These are phyloP conservation scores for Entrophospora sp. DNA, from an alignment of 192 early-diverging fungal species.

Conservation along the genomic window DNA sequence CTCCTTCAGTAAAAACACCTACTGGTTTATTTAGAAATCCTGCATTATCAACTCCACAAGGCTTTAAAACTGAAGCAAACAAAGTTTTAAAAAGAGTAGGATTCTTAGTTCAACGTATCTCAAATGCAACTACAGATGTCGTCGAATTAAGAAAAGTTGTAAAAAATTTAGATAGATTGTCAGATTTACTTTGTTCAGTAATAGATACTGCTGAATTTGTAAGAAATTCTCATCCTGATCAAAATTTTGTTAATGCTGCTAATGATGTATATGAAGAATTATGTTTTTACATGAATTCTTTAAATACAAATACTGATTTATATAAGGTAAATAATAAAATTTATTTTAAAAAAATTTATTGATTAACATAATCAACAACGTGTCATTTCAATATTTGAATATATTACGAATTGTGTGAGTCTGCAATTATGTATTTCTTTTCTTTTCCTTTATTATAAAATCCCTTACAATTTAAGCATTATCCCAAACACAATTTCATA, in stretches of 20 bases:
- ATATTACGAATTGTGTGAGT: too few species aligned
- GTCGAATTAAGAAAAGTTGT: conserved; percentile 69
- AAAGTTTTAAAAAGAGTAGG: conserved; percentile 12
- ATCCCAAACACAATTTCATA: too few species aligned
- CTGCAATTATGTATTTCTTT: too few species aligned
- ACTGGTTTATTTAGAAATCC: conserved; percentile 18
- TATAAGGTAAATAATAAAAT: conserved; percentile 48
- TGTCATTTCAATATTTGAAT: too few species aligned
- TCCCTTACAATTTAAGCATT: too few species aligned
- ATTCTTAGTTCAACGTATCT: conserved; percentile 43
- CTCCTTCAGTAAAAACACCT: neutral
- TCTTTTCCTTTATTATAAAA: too few species aligned
- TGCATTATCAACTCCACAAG: neutral
- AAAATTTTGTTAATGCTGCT: conserved; percentile 59
- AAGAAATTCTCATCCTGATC: conserved; percentile 80
- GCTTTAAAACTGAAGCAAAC: conserved; percentile 6
- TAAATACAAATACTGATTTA: conserved; percentile 86
- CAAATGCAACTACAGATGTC: conserved; percentile 32
- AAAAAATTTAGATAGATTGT: conserved; percentile 81
- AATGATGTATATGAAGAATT: conserved; percentile 66
- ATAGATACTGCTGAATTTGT: conserved; percentile 92
- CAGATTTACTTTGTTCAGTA: conserved; percentile 81
- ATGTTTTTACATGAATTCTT: conserved; percentile 78
- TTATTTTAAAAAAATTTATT: neutral
- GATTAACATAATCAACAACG: too few species aligned